phyloP scores from a whole-genome alignment of 768 basidiomycete genomes.

The Serendipita sp. region DNA sequence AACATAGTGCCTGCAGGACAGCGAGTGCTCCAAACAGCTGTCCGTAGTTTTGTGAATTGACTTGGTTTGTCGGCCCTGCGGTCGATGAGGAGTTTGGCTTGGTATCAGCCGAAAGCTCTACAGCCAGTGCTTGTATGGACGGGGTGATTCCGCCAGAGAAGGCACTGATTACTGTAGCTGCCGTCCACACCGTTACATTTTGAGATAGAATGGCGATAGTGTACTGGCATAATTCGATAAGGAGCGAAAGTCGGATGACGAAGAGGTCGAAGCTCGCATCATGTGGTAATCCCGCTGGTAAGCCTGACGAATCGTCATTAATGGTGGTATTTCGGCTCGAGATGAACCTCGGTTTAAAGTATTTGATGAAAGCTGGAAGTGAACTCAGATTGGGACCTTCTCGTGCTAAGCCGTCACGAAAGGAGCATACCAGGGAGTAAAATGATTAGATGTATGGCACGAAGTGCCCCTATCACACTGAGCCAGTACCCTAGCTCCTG shows the following conservation, averaged over 20 bases:
- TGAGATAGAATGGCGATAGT: slow-evolving; percentile 32
- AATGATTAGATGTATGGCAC: slow-evolving; percentile 39
- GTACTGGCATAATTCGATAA: slow-evolving; percentile 39
- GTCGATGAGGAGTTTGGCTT: neutral
- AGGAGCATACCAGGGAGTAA: slow-evolving; percentile 45
- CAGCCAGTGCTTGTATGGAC: slow-evolving; percentile 51
- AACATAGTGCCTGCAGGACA: slow-evolving; percentile 51
- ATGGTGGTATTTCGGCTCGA: slow-evolving; percentile 10
- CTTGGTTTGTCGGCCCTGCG: neutral
- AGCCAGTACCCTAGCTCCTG: slow-evolving; percentile 71
- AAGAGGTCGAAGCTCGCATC: slow-evolving; percentile 48
- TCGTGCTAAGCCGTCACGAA: neutral
- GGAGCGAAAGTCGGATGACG: slow-evolving; percentile 45
- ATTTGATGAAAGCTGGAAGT: slow-evolving; percentile 35
- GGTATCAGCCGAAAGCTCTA: slow-evolving; percentile 41
- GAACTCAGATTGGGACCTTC: neutral
- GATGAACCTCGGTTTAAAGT: slow-evolving; percentile 30
- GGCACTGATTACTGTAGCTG: slow-evolving; percentile 33
- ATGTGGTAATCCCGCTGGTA: neutral
- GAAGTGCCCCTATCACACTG: slow-evolving; percentile 34
- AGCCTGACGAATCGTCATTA: slow-evolving; percentile 18
- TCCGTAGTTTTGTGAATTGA: slow-evolving; percentile 38
- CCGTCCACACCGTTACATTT: slow-evolving; percentile 34
- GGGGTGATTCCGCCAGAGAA: slow-evolving; percentile 49
- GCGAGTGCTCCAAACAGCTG: slow-evolving; percentile 66